Conservation (phyloP, 345 rosid genomes). For the Citrus trifoliata region DNA sequence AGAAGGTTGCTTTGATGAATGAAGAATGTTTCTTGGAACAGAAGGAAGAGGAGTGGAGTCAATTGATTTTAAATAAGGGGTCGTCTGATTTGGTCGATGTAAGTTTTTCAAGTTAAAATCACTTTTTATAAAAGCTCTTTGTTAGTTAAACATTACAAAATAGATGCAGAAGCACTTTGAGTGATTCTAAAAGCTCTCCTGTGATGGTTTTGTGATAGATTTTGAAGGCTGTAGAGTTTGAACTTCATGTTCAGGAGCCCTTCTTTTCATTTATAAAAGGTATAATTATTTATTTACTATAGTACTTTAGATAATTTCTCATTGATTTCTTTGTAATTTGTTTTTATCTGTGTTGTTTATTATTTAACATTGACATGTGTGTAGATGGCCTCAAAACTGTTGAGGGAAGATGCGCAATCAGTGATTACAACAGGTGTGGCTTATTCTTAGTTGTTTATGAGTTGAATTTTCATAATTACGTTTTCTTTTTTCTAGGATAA, state of each 20-base stretch:
- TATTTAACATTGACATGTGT: not conserved
- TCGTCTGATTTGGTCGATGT: slow-evolving; percentile 35
- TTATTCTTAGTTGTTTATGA: not conserved
- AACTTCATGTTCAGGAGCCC: slow-evolving; percentile 51
- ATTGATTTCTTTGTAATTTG: not conserved
- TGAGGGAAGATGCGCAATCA: slow-evolving; percentile 46
- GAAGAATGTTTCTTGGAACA: slow-evolving; percentile 27
- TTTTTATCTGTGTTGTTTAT: not conserved
- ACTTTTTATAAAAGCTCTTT: not conserved
- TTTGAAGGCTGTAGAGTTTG: slow-evolving; percentile 28
- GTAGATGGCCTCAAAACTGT: slow-evolving; percentile 46
- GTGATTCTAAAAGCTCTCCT: not conserved
- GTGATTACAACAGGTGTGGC: slow-evolving; percentile 35
- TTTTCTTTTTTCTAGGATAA: not conserved
- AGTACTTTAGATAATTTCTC: not conserved
- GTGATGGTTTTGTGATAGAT: slow-evolving; percentile 22
- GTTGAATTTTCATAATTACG: not conserved
- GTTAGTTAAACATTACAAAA: not conserved
- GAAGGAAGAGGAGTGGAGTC: slow-evolving; percentile 40
- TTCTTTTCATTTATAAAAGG: slow-evolving; percentile 48
- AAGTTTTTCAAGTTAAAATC: not conserved
- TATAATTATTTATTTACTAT: slow-evolving; percentile 11
- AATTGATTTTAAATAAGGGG: slow-evolving; percentile 34
- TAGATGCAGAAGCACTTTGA: not conserved
- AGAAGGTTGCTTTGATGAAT: slow-evolving; percentile 15